phyloP scores from a whole-genome alignment of 805 yeast genomes.

The Spathaspora passalidarum region DNA sequence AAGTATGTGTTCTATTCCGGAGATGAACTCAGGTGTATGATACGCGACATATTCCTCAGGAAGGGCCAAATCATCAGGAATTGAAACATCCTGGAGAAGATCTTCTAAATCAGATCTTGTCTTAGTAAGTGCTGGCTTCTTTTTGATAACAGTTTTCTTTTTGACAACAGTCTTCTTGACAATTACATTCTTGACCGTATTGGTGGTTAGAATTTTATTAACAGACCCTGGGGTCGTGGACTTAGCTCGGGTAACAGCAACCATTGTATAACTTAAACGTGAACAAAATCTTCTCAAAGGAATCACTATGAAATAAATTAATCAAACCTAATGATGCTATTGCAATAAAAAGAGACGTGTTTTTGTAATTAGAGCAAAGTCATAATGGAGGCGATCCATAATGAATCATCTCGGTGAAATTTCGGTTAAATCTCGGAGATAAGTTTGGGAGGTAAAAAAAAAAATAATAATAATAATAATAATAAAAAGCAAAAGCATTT shows the following conservation, averaged over 20 bases:
- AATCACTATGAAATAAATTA: neutral
- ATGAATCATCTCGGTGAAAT: neutral
- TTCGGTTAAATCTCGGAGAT: neutral
- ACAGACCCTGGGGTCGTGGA: constrained; percentile 1
- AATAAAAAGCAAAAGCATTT: too few relatives aligned
- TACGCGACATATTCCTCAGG: constrained; percentile 27
- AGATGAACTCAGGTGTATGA: constrained; percentile 32
- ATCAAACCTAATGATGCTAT: neutral
- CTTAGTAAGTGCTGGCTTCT: constrained; percentile 7
- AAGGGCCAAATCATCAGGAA: constrained; percentile 15
- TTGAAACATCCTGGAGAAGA: constrained; percentile 10
- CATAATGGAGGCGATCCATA: too few relatives aligned
- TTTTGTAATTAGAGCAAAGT: neutral
- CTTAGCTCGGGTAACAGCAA: constrained; percentile 7
- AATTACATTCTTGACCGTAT: neutral
- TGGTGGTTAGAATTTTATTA: neutral
- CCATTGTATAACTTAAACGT: constrained; percentile 3
- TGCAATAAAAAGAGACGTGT: neutral
- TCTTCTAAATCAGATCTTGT: constrained; percentile 15
- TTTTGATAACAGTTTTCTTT: neutral
- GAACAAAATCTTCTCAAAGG: neutral
- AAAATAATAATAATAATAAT: neutral
- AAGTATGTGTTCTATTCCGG: constrained; percentile 29
- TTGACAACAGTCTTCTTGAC: neutral
- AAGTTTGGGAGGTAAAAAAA: neutral